phyloP scores from a whole-genome alignment of 352 stramenopile genomes.

The Phytophthora agathidicida region DNA sequence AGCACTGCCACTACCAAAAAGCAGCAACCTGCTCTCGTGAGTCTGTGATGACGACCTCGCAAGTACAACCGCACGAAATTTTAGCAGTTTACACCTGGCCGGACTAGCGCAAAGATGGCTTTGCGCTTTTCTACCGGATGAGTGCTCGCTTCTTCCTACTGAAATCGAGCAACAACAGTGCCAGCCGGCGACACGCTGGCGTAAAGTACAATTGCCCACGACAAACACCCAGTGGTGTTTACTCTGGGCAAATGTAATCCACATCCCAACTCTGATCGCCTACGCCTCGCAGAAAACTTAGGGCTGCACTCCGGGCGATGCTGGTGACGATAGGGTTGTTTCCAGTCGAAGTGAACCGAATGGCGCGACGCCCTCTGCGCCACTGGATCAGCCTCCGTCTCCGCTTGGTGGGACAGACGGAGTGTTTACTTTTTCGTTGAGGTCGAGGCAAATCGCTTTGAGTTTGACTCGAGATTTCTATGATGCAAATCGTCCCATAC shows the following conservation, averaged over 20 bases:
- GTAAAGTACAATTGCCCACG: no score
- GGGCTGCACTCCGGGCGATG: neutral
- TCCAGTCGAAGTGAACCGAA: slow-evolving; percentile 6
- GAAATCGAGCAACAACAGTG: slow-evolving; percentile 29
- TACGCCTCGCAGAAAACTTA: slow-evolving; percentile 12
- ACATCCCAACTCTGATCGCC: slow-evolving; percentile 20
- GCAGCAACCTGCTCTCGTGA: no score
- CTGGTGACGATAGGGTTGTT: neutral
- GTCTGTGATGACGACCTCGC: slow-evolving; percentile 4
- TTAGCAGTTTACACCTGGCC: slow-evolving; percentile 19
- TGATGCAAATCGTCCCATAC: slow-evolving; percentile 18
- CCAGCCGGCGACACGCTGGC: no score
- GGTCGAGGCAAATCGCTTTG: slow-evolving; percentile 11
- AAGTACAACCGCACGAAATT: slow-evolving; percentile 12
- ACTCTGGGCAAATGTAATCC: slow-evolving; percentile 14
- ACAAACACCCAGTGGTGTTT: slow-evolving; percentile 12
- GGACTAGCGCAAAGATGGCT: slow-evolving; percentile 27
- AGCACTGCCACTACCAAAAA: no score
- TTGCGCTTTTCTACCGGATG: slow-evolving; percentile 17
- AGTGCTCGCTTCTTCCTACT: slow-evolving; percentile 24
- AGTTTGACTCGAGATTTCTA: slow-evolving; percentile 22
- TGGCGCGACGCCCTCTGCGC: neutral
- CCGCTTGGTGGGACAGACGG: slow-evolving; percentile 20
- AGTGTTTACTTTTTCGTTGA: slow-evolving; percentile 21
- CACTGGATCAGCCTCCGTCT: slow-evolving; percentile 7